Base-by-base conservation (phyloP, 495 filamentous ascomycete genomes). In the Friedmanniomyces simplex region DNA sequence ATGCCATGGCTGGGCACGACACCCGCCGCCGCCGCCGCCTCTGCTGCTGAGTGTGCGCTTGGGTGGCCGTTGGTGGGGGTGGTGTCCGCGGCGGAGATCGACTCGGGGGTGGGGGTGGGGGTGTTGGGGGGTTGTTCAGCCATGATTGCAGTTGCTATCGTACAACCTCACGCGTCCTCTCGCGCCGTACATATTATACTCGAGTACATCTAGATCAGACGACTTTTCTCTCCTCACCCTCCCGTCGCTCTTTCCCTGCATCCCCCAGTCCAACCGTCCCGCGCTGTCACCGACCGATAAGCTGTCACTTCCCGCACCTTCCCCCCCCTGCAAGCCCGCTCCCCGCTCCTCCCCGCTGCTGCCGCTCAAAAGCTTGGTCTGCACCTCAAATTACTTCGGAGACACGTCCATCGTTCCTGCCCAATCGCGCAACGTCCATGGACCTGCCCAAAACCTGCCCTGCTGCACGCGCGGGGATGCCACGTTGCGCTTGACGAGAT, bases 1-100 rank as follows among this genome's bases (percentile, higher is more conserved):
- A 71, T 66, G 47, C 61, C 61, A 57, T 60, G 61, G 25, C 34
- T 52, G 24, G 45, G 45, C 2, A 32, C 20, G 21, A 43, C 7
- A 18, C 52, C 46, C 13, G 30, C 22, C 6, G 45, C 34, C 10
- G 41, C 53, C 24, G 45, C 46, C 10, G 52, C 45, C 24, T 55
- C 52, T 13, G 42, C 45, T 43, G 34, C 58, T 11, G 57, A 60
- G 18, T 49, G 50, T n/a, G 57, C 10, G 10, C 51, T 50, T 1
- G 51, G 42, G 25, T 52, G 56, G 11, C 12, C 24, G 10, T 26
- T 50, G 14, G 26, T 20, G 37, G n/a, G 5, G 13, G 50, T 26
- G 16, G n/a, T 25, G 22, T n/a, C n/a, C n/a, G n/a, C n/a, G n/a
- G n/a, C n/a, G n/a, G n/a, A n/a, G n/a, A n/a, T n/a, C n/a, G 20